Base-by-base conservation (phyloP, 176 grass and related monocot genomes). In the Phoenix dactylifera region DNA sequence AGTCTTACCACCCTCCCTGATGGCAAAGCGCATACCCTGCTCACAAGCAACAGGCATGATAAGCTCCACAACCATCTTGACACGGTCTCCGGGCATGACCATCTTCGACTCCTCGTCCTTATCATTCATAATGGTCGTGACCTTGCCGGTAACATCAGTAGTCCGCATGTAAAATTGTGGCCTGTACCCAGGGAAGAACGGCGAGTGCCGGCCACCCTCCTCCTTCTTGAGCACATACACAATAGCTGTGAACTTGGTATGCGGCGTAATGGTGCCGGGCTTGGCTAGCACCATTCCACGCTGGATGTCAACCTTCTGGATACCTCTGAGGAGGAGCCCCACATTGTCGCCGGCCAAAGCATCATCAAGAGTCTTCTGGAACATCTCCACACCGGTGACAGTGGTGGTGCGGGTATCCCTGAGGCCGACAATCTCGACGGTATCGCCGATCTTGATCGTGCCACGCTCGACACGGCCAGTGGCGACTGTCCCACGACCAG, bases 281-380 rank as follows among this genome's bases (percentile, higher is more conserved):
- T 65, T 65, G 63, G 63, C 63, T n/a, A 65, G 22, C 63, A 65
- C 63, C 63, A 52, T 65, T n/a, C 63, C 63, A 17, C 63, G 63
- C 63, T 65, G 63, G 49, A 65, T 65, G 49, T 65, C 49, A 3
- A 15, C 48, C 63, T 65, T 65, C 50, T 65, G 63, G 49, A 65
- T 65, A 52, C 63, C 49, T 17, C 24, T 48, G 23, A 65, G 63
- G 39, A 65, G 63, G 5, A 65, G 39, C 48, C 63, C 63, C 15
- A 65, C 63, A 17, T 65, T 65, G 24, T 65, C 63, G n/a, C 63
- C 63, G 4, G 63, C 63, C 63, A 65, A 28, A 6, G 24, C 63
- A 3, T 65, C 63, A 9, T 65, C 63, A 7, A 65, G 48, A n/a
- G 20, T 65, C 63, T 65, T 65, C 7, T 65, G 63, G 63, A 65